Evolutionary conservation across 331 rosid species (phyloP).

Genomic region (Rosa hybrid): DNA sequence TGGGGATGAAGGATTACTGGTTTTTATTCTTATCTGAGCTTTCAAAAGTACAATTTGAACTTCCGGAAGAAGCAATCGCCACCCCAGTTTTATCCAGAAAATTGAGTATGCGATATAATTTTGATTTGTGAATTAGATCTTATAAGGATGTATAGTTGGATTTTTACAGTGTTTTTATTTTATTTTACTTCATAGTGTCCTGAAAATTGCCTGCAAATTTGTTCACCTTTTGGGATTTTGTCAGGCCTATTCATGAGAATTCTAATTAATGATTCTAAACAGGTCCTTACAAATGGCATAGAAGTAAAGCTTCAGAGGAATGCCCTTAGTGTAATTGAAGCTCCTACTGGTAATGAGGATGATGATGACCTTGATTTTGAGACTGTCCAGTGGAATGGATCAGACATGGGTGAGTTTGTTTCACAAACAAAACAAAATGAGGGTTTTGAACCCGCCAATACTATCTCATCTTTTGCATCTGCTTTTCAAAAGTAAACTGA

Average conservation of each 20-base stretch:
- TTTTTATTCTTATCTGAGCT: not conserved
- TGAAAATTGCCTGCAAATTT: not conserved
- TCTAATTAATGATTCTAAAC: slow-evolving; percentile 29
- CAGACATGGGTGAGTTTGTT: slow-evolving; percentile 81
- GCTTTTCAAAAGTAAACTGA: slow-evolving; percentile 21
- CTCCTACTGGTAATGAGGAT: slow-evolving; percentile 96
- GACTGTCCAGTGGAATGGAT: slow-evolving; percentile 80
- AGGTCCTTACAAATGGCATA: slow-evolving; percentile 98
- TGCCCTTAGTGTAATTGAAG: slow-evolving; percentile 96
- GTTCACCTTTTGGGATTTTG: not conserved
- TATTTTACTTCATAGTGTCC: not conserved
- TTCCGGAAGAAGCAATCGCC: not conserved
- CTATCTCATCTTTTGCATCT: not conserved
- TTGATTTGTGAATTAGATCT: not conserved
- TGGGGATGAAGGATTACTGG: not conserved
- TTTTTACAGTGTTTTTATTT: not conserved
- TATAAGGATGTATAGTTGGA: not conserved
- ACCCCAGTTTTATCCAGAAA: not conserved
- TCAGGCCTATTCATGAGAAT: not conserved
- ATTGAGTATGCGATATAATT: not conserved
- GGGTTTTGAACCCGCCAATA: not conserved
- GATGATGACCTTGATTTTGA: slow-evolving; percentile 91
- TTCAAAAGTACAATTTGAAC: not conserved
- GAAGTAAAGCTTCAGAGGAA: slow-evolving; percentile 98
- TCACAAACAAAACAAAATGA: not conserved